These are phyloP conservation scores for Phytophthora pinifolia DNA, from an alignment of 352 stramenopile species.

Conservation along the genomic window DNA sequence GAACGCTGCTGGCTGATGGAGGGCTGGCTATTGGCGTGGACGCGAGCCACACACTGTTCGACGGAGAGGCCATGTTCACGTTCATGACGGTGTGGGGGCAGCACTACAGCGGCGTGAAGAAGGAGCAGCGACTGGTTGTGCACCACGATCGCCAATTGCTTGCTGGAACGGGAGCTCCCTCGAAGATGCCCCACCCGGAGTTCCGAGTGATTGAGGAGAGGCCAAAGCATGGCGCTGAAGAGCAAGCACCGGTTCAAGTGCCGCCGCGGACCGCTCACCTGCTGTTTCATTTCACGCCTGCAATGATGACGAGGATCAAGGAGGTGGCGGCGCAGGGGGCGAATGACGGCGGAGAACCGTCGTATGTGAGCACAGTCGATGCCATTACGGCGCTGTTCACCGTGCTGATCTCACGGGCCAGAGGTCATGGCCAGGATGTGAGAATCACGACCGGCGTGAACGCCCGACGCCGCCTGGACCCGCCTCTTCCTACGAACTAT, in stretches of 20 bases:
- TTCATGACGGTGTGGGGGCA: conserved; percentile 58
- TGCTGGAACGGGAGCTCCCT: conserved; percentile 12
- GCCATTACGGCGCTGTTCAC: conserved; percentile 52
- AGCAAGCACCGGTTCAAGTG: neutral
- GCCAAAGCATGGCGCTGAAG: neutral
- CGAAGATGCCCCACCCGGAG: conserved; percentile 41
- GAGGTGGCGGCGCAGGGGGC: conserved; percentile 9
- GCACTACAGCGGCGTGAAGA: conserved; percentile 40
- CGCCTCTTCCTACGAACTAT: conserved; percentile 45
- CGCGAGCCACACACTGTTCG: conserved; percentile 44
- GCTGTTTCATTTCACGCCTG: conserved; percentile 43
- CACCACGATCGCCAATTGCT: conserved; percentile 48
- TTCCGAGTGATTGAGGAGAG: conserved; percentile 25
- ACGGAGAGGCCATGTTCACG: conserved; percentile 55
- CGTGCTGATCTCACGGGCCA: conserved; percentile 47
- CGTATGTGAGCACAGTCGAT: conserved; percentile 59
- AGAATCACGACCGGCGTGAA: conserved; percentile 56
- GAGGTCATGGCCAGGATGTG: conserved; percentile 41
- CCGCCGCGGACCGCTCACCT: conserved; percentile 27
- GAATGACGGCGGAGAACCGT: neutral
- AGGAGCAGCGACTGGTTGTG: conserved; percentile 28
- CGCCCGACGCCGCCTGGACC: conserved; percentile 39
- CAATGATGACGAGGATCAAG: conserved; percentile 45
- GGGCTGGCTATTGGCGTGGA: conserved; percentile 47
- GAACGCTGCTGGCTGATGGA: conserved; percentile 42